phyloP scores from a whole-genome alignment of 1,284 basidiomycete genomes.

The Rhodotorula sp. region DNA sequence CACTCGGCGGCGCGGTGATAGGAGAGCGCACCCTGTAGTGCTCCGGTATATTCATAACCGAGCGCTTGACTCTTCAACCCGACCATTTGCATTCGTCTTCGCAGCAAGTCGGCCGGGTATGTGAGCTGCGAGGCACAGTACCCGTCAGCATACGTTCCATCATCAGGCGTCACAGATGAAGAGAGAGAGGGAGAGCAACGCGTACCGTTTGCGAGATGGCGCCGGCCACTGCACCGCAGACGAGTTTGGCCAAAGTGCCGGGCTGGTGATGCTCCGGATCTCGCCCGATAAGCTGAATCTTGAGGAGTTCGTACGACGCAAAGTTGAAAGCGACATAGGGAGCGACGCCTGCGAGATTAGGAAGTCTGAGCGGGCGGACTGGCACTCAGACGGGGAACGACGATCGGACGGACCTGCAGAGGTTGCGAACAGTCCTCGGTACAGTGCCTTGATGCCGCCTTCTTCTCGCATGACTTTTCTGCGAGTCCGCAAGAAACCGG shows the following conservation, averaged over 20 bases:
- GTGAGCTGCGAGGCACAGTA: conserved; percentile 58
- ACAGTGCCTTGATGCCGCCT: conserved; percentile 50
- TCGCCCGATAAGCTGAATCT: conserved; percentile 30
- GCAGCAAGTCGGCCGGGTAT: conserved; percentile 91
- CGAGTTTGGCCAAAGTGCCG: conserved; percentile 48
- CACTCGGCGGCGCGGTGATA: no score
- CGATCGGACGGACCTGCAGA: conserved; percentile 18
- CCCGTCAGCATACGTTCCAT: background rate
- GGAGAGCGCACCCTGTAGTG: conserved; percentile 21
- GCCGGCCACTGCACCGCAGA: conserved; percentile 56
- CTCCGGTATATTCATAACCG: conserved; percentile 50
- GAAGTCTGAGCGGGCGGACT: background rate
- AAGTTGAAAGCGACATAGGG: conserved; percentile 45
- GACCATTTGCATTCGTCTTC: conserved; percentile 92
- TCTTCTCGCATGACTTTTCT: conserved; percentile 50
- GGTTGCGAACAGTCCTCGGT: conserved; percentile 50
- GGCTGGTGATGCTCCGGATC: conserved; percentile 30
- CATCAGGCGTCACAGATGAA: background rate
- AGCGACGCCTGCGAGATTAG: conserved; percentile 14
- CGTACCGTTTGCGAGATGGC: conserved; percentile 73
- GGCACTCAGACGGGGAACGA: no score
- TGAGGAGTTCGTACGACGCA: conserved; percentile 43
- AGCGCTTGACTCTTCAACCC: conserved; percentile 66
- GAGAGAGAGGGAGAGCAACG: background rate
- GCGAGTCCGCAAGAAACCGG: background rate